These are phyloP conservation scores for Raphanus hybrid DNA, from an alignment of 441 rosid species.

Conservation along the genomic window DNA sequence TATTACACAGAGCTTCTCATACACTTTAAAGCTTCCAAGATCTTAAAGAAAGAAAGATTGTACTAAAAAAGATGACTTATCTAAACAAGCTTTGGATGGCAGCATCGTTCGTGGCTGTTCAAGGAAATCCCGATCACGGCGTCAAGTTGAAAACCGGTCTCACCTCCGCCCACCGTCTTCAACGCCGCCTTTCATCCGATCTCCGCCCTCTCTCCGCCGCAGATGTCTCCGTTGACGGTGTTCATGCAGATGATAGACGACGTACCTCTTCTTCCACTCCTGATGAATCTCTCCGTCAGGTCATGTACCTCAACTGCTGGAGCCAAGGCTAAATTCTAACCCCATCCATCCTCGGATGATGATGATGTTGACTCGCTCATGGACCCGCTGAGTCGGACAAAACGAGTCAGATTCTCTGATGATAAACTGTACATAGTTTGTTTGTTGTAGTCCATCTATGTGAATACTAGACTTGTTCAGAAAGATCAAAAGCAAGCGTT, in stretches of 20 bases:
- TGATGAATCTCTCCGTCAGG: constrained; percentile 74
- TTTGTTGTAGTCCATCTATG: constrained; percentile 2
- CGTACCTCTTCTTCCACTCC: constrained; percentile 33
- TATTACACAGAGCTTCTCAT: not conserved
- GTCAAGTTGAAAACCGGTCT: constrained; percentile 52
- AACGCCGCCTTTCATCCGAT: constrained; percentile 50
- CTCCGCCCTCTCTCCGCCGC: constrained; percentile 53
- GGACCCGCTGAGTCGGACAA: not conserved
- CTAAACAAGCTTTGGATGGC: constrained; percentile 79
- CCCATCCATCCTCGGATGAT: not conserved
- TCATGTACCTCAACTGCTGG: constrained; percentile 92
- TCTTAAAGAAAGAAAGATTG: not conserved
- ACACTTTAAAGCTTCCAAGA: constrained; percentile 7
- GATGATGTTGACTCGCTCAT: constrained; percentile 6
- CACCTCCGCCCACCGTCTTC: constrained; percentile 51
- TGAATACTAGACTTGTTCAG: constrained; percentile 19
- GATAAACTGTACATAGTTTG: constrained; percentile 33
- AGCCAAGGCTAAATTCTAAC: constrained; percentile 74
- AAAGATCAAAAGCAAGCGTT: constrained; percentile 27
- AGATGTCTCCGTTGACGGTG: constrained; percentile 11
- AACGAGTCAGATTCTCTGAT: constrained; percentile 20
- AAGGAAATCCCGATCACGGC: constrained; percentile 69
- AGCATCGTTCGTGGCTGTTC: constrained; percentile 67
- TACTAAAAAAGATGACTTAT: constrained; percentile 18
- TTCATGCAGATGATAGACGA: constrained; percentile 20